Conservation (phyloP, 495 filamentous ascomycete genomes). For the Penicillium mononematosum region DNA sequence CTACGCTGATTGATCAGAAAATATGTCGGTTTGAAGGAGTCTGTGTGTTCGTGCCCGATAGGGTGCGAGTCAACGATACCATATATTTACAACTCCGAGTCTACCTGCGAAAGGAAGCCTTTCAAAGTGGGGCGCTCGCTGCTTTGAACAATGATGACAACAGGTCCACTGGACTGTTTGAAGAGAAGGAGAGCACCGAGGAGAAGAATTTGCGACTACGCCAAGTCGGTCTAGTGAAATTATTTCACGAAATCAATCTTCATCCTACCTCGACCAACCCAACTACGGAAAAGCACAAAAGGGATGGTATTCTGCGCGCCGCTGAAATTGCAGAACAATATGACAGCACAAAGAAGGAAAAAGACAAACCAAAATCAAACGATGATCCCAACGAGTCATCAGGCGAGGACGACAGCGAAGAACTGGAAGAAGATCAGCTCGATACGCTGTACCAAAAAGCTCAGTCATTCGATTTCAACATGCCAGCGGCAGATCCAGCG, state of each 20-base stretch:
- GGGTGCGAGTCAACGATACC: constrained; percentile 84
- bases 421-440: constrained; percentile 93
- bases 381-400: constrained; percentile 50
- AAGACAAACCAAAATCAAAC: constrained; percentile 31
- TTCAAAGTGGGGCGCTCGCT: constrained; percentile 59
- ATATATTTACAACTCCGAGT: constrained; percentile 84
- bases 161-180: constrained; percentile 66
- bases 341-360: constrained; percentile 64
- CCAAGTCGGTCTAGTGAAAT: constrained; percentile 81
- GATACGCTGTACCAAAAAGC: constrained; percentile 94
- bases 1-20: constrained; percentile 86
- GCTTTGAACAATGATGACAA: constrained; percentile 62
- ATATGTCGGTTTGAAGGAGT: constrained; percentile 83
- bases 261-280: constrained; percentile 69
- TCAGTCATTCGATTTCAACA: constrained; percentile 93
- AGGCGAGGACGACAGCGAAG: constrained; percentile 79
- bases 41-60: constrained; percentile 88
- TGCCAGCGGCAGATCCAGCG: constrained; percentile 79
- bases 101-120: constrained; percentile 70
- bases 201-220: constrained; percentile 81
- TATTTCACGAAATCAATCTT: constrained; percentile 87
- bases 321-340: constrained; percentile 82
- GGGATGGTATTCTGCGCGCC: constrained; percentile 77
- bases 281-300: constrained; percentile 74
- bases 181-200: constrained; percentile 80